Conservation (phyloP, 345 rosid species). For the Eutrema japonicum region DNA sequence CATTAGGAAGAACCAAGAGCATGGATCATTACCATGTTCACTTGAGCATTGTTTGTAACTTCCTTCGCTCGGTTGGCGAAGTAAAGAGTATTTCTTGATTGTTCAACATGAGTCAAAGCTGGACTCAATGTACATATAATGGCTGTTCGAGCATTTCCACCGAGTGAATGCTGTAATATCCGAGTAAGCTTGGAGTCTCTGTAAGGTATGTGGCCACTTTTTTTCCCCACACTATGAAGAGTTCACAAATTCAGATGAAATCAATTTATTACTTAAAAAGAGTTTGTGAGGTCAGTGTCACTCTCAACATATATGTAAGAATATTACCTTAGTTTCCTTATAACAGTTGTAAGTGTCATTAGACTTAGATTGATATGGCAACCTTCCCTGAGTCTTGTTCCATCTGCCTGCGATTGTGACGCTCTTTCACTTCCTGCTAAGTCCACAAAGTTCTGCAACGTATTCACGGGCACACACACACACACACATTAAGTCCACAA, state of each 20-base stretch:
- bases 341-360: conserved; percentile 98
- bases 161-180: conserved; percentile 96
- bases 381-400: conserved; percentile 96
- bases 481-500: conserved; percentile 28
- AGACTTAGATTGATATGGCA: conserved; percentile 98
- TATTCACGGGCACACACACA: conserved; percentile 30
- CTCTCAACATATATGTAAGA: conserved; percentile 21
- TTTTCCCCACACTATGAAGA: conserved; percentile 80
- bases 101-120: conserved; percentile 84
- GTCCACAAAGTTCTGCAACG: conserved; percentile 93
- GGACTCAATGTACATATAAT: conserved; percentile 98
- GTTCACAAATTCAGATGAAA: conserved; percentile 25
- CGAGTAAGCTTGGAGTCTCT: conserved; percentile 99
- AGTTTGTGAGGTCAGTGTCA: neutral
- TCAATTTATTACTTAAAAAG: neutral
- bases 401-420: conserved; percentile 95
- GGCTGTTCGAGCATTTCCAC: conserved; percentile 99
- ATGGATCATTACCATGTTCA: conserved; percentile 79
- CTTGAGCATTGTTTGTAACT: conserved; percentile 98
- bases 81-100: conserved; percentile 93
- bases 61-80: conserved; percentile 99
- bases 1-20: conserved; percentile 7
- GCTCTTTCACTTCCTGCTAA: conserved; percentile 99
- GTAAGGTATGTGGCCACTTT: conserved; percentile 93
- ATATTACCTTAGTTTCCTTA: conserved; percentile 89